phyloP scores from a whole-genome alignment of 1,284 basidiomycete species.

The Paramarasmius palmivorus region DNA sequence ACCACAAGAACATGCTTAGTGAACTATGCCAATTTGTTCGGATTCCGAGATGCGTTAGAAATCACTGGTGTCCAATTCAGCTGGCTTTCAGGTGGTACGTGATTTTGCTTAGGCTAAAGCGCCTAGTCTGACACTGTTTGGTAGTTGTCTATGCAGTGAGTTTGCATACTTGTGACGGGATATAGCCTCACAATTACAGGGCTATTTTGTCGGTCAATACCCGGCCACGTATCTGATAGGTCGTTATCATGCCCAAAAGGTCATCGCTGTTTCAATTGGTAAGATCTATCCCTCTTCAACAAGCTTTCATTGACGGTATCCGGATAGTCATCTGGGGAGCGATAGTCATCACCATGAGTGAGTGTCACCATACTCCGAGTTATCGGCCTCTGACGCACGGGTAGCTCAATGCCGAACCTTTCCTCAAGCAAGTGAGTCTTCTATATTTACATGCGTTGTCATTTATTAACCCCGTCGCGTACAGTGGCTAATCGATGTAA shows the following conservation, averaged over 20 bases:
- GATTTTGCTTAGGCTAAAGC: neutral
- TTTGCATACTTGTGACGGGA: neutral
- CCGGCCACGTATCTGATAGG: conserved; percentile 18
- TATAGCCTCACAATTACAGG: neutral
- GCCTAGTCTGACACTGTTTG: neutral
- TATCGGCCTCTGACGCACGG: neutral
- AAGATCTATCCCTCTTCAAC: neutral
- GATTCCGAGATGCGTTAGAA: conserved; percentile 15
- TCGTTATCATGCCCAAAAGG: conserved; percentile 16
- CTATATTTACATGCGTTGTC: neutral
- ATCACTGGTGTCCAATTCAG: conserved; percentile 18
- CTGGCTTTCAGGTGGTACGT: conserved; percentile 6
- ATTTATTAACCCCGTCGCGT: no score
- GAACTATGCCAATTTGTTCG: conserved; percentile 20
- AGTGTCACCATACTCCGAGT: neutral
- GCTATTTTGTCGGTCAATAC: conserved; percentile 19
- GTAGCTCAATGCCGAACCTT: conserved; percentile 19
- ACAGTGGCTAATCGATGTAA: conserved; percentile 3
- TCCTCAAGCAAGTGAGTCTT: conserved; percentile 12
- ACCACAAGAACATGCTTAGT: conserved; percentile 12
- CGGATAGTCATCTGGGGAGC: conserved; percentile 18
- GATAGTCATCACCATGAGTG: conserved; percentile 17
- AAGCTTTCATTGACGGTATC: neutral
- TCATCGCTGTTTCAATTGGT: conserved; percentile 14
- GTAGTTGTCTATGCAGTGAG: neutral